Evolutionary conservation across 352 stramenopile species (phyloP), one percentile per base, ranked within the genome.

Genomic region (Globisporangium rhizosaccharum): DNA sequence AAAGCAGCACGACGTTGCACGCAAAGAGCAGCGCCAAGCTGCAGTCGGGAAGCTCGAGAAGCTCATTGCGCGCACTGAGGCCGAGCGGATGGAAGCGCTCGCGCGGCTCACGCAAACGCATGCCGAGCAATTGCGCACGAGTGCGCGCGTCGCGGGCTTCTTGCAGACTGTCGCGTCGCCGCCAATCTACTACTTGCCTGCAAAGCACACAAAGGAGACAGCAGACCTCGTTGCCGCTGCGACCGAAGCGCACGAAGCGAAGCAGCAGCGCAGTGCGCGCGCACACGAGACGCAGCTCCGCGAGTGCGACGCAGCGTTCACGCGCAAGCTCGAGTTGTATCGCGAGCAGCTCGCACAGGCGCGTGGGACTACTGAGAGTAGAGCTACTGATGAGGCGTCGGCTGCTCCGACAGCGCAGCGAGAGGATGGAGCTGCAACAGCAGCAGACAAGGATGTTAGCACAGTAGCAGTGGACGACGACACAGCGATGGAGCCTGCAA

Each of bases 181-280:
- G 0, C 77, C 81, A 12, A 76, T 93, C 36, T 87, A 81, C 53
- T 93, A 91, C 54, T 67, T 89, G 18, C 84, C 84, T 20, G 66
- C 71, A 39, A 85, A 77, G 37, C 80, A 88, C 63, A 93, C 81
- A 18, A 88, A 91, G 48, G 83, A 93, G 53, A 90, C 77, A 1
- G 72, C 88, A 20, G 83, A 88, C 48, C 60, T 93, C 2, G 66
- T 93, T 17, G 77, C 74, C 37, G 81, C 81, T 8, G 88, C 79
- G 0, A 72, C 79, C 53, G 83, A 93, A 56, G 83, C 81, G 17
- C 60, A 81, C 28, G 72, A 90, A 57, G 81, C 82, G n/a, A 93
- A 89, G 62, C 62, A 72, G 51, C 71, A 77, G 52, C 42, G 58
- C 12, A 70, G 61, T 20, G 52, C 63, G n/a, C 70, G 68, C 12